Conservation (phyloP, 2,329 filamentous ascomycete genomes). For the Cryphonectria parasitica region DNA sequence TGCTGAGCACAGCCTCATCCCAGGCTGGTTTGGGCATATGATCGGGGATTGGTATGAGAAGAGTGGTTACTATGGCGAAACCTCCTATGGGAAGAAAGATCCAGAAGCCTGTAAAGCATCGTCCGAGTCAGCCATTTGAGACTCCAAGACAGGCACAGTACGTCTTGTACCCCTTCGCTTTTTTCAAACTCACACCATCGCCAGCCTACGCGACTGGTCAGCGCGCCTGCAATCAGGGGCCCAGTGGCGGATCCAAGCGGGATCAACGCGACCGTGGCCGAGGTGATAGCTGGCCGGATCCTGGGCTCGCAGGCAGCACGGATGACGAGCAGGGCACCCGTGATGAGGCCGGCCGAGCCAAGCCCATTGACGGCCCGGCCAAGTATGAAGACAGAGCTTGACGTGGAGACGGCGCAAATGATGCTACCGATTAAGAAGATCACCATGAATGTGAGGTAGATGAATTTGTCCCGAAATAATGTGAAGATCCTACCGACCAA, state of each 20-base stretch:
- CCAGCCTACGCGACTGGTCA: neutral
- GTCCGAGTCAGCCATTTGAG: neutral
- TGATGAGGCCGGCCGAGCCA: neutral
- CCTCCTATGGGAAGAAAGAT: neutral
- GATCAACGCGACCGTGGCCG: neutral
- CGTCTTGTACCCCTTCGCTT: too few species aligned
- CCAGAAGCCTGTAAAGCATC: neutral
- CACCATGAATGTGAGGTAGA: neutral
- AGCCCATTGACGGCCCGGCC: neutral
- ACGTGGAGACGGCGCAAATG: neutral
- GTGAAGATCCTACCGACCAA: neutral
- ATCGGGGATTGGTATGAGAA: neutral
- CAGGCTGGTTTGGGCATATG: neutral
- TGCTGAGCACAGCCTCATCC: constrained; percentile 1
- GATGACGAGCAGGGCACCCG: neutral
- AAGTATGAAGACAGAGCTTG: neutral
- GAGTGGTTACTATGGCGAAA: neutral
- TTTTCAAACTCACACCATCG: constrained; percentile 2
- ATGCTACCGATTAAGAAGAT: neutral
- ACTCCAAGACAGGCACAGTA: too few species aligned
- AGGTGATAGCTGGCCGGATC: neutral
- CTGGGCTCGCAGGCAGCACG: neutral
- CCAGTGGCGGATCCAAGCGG: neutral
- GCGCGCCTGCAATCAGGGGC: neutral
- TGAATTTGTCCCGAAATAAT: neutral